Percentiles rank a stretch among this genome's conserved stretches.
These are phyloP conservation scores for Ophiostoma ulmi DNA, from an alignment of 2,329 filamentous ascomycete genomes.

Conservation along the genomic window DNA sequence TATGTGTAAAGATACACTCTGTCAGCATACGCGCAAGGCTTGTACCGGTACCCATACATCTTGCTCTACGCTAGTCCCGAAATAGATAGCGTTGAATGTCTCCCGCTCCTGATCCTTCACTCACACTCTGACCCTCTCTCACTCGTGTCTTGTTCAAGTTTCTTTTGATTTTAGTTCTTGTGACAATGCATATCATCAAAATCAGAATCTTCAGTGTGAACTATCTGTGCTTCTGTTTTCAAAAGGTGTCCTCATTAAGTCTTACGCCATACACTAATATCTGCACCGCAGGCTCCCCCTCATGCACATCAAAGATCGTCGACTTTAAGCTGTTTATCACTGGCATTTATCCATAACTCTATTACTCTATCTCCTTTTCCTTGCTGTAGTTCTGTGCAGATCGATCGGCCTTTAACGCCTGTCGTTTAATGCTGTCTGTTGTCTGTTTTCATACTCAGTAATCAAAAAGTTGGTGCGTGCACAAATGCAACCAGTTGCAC, in stretches of 20 bases:
- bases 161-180: not conserved
- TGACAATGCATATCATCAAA: too few species aligned
- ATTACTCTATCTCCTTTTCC: not conserved
- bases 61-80: not conserved
- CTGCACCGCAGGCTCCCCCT: too few species aligned
- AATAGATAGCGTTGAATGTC: not conserved
- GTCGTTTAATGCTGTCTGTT: too few species aligned
- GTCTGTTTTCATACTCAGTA: not conserved
- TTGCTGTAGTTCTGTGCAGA: not conserved
- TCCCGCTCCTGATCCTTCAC: not conserved
- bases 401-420: not conserved
- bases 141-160: not conserved
- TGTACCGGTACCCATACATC: not conserved
- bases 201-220: too few species aligned
- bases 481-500: not conserved
- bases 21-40: not conserved
- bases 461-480: not conserved
- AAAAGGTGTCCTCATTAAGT: not conserved
- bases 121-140: not conserved
- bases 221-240: too few species aligned
- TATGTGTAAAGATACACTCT: not conserved
- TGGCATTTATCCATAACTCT: constrained; percentile 2
- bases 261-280: too few species aligned
- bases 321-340: not conserved
- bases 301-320: constrained; percentile 5